Base-by-base conservation (phyloP, 257 asterid species). In the Ocimum tenuiflorum region DNA sequence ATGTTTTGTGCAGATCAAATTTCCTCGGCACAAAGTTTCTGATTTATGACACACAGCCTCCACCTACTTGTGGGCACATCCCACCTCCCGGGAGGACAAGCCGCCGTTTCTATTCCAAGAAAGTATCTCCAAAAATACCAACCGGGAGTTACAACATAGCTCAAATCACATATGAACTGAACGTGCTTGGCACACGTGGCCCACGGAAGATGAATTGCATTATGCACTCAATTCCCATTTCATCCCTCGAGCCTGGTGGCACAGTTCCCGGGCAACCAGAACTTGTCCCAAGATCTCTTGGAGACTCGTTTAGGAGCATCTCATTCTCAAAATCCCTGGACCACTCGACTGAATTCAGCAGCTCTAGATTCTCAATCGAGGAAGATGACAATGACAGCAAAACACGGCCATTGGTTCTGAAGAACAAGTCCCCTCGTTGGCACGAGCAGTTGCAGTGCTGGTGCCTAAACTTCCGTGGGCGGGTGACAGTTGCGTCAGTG, bases 381-480 rank as follows among this genome's bases (percentile, higher is more conserved):
- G 81, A 60, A 5, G 86, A 71, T 8, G 77, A 27, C 31, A 4
- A 48, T 0, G 73, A 65, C 0, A 38, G 59, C 7, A 86, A 83
- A 46, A n/a, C 42, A 1, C 65, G 57, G 79, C 95, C 91, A 1
- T 53, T 86, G 75, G 84, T 86, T 63, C 81, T 86, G n/a, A 80
- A 79, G 73, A 86, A 86, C 78, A 86, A 86, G 81, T 39, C 84
- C 1, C 87, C 91, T 0, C 79, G 95, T 1, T 86, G 91, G 91
- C 91, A 86, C 35, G 91, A 86, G 39, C 87, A 86, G 73, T 49
- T 83, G 64, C 85, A 86, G 63, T 81, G 90, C 75, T 86, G 94
- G 94, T 86, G 91, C 77, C 80, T 86, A 17, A 83, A 86, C 62
- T 84, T 86, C 60, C 68, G 85, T 3, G 95, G 95, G 17, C 81